Percentiles rank a stretch among this genome's conserved stretches.
phyloP scores from a whole-genome alignment of 352 stramenopile genomes.

The Blastocystis sp. region DNA sequence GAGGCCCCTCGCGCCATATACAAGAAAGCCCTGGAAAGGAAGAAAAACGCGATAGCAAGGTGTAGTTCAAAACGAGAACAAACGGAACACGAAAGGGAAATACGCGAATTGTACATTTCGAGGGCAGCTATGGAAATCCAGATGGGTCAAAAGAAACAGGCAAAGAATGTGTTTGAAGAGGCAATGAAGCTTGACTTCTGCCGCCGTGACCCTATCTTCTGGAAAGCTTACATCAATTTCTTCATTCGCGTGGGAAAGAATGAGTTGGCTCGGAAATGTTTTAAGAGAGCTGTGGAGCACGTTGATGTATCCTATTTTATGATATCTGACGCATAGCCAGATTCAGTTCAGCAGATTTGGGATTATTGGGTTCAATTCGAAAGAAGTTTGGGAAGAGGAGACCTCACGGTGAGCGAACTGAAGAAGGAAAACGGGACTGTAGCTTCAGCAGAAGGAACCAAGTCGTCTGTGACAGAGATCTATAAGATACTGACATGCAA shows the following conservation, averaged over 20 bases:
- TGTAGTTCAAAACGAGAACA: not conserved
- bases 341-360: not conserved
- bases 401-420: not conserved
- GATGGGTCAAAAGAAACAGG: conserved; percentile 33
- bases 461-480: not conserved
- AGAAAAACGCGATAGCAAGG: not conserved
- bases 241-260: conserved; percentile 1
- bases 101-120: conserved; percentile 50
- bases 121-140: conserved; percentile 47
- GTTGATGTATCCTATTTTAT: not conserved
- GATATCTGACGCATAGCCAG: not conserved
- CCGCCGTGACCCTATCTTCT: not conserved
- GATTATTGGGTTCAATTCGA: conserved; percentile 48
- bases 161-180: conserved; percentile 35
- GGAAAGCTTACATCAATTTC: conserved; percentile 51
- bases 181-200: conserved; percentile 1
- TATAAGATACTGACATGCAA: not conserved
- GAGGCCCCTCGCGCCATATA: not conserved
- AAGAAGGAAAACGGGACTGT: conserved; percentile 13
- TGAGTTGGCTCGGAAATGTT: conserved; percentile 33
- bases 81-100: not conserved
- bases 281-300: not conserved
- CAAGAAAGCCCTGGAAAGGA: not conserved
- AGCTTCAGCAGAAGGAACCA: too few relatives aligned
- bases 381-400: not conserved